These are phyloP conservation scores for Trichoderma asperellum DNA, from an alignment of 2,329 filamentous ascomycete species.

Conservation along the genomic window DNA sequence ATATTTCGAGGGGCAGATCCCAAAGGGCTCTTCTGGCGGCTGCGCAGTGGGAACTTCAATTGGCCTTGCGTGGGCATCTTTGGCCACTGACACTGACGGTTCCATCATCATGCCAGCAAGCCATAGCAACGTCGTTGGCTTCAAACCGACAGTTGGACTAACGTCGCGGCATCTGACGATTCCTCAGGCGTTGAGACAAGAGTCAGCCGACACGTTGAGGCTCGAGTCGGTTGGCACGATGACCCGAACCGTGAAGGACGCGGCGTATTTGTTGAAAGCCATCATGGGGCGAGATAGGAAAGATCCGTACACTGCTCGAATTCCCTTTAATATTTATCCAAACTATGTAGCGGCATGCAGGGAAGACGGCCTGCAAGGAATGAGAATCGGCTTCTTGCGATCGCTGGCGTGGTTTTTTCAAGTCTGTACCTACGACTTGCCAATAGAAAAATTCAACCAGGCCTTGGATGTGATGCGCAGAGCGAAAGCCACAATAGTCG, in stretches of 20 bases:
- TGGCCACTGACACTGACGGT: conserved; percentile 60
- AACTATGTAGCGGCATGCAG: conserved; percentile 65
- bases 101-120: conserved; percentile 62
- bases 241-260: conserved; percentile 67
- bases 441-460: conserved; percentile 50
- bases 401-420: conserved; percentile 60
- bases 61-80: conserved; percentile 59
- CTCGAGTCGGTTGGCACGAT: conserved; percentile 71
- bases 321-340: conserved; percentile 54
- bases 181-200: conserved; percentile 66
- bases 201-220: conserved; percentile 63
- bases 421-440: neutral
- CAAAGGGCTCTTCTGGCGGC: conserved; percentile 62
- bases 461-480: conserved; percentile 55
- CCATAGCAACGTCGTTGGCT: conserved; percentile 65
- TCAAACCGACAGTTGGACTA: conserved; percentile 69
- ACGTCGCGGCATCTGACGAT: conserved; percentile 66
- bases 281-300: conserved; percentile 63
- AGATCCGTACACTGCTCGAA: conserved; percentile 67
- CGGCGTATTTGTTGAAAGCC: conserved; percentile 62
- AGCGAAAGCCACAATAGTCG: conserved; percentile 61
- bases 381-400: conserved; percentile 67
- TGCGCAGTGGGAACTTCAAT: conserved; percentile 62
- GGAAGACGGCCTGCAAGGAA: conserved; percentile 55
- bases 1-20: conserved; percentile 64